These are phyloP conservation scores for Cryptococcus floricola DNA, from an alignment of 1,284 basidiomycete genomes.

Conservation along the genomic window DNA sequence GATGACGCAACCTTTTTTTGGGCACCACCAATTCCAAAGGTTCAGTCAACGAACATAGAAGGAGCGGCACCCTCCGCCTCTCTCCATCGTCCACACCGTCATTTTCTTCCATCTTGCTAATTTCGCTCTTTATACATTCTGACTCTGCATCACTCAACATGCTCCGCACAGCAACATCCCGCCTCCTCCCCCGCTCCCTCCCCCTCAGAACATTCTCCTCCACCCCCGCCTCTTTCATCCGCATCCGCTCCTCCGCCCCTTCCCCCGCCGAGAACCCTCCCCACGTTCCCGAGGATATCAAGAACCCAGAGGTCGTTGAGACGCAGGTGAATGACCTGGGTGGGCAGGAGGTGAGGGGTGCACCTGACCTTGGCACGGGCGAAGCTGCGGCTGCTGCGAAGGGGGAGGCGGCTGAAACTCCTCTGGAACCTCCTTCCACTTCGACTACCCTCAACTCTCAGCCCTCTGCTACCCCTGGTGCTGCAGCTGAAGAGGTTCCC, in stretches of 20 bases:
- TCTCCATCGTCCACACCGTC: background rate
- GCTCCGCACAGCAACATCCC: slow-evolving; percentile 15
- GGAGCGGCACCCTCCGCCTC: too few species aligned
- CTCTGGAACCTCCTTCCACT: slow-evolving; percentile 4
- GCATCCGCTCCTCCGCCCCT: slow-evolving; percentile 19
- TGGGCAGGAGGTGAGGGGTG: background rate
- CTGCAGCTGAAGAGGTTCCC: background rate
- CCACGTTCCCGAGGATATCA: slow-evolving; percentile 21
- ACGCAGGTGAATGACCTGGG: slow-evolving; percentile 14
- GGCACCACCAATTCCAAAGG: too few species aligned
- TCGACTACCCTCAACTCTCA: background rate
- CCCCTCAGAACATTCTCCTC: slow-evolving; percentile 15
- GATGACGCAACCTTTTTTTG: background rate
- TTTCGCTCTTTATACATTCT: background rate
- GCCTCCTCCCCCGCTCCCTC: slow-evolving; percentile 5
- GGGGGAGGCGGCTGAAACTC: background rate
- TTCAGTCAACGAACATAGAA: too few species aligned
- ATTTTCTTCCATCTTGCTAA: background rate
- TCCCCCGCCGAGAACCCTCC: slow-evolving; percentile 33
- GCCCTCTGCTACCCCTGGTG: background rate
- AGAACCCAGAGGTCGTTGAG: slow-evolving; percentile 22
- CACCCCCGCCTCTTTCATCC: slow-evolving; percentile 13
- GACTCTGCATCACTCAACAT: slow-evolving; percentile 5
- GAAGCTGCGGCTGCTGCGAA: background rate
- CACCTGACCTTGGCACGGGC: background rate